phyloP scores from a whole-genome alignment of 768 basidiomycete species.

The Mycena epipterygia region DNA sequence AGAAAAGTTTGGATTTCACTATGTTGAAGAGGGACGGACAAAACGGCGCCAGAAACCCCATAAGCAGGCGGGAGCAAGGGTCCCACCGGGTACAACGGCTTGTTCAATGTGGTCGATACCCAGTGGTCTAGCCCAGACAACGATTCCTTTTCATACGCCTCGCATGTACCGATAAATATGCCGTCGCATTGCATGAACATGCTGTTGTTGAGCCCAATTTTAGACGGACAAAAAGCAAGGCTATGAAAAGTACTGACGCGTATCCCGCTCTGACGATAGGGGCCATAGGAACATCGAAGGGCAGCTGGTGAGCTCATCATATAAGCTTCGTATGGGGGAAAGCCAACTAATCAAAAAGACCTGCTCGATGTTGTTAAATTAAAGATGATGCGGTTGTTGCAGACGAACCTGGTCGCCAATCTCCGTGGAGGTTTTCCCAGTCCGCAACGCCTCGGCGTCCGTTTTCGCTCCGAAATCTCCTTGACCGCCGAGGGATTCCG shows the following conservation, averaged over 20 bases:
- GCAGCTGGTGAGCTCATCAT: not conserved
- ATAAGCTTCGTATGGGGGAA: not conserved
- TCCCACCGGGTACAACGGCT: constrained; percentile 36
- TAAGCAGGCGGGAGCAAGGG: constrained; percentile 34
- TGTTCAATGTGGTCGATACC: constrained; percentile 19
- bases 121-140: constrained; percentile 31
- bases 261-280: constrained; percentile 12
- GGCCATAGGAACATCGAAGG: not conserved
- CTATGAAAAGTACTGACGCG: not conserved
- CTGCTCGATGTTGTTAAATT: constrained; percentile 23
- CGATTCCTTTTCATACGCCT: constrained; percentile 34
- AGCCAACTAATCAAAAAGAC: constrained; percentile 11
- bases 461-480: constrained; percentile 35
- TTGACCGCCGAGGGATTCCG: constrained; percentile 37
- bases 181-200: constrained; percentile 31
- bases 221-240: not conserved
- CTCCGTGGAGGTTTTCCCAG: constrained; percentile 19
- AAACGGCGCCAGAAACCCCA: not conserved
- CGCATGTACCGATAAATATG: constrained; percentile 27
- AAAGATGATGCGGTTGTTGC: not conserved
- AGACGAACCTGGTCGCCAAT: constrained; percentile 35
- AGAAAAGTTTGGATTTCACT: constrained; percentile 27
- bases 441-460: constrained; percentile 29
- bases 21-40: constrained; percentile 8
- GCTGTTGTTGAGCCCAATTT: not conserved